Conservation (phyloP, 495 filamentous ascomycete genomes). For the Trichoderma virens region DNA sequence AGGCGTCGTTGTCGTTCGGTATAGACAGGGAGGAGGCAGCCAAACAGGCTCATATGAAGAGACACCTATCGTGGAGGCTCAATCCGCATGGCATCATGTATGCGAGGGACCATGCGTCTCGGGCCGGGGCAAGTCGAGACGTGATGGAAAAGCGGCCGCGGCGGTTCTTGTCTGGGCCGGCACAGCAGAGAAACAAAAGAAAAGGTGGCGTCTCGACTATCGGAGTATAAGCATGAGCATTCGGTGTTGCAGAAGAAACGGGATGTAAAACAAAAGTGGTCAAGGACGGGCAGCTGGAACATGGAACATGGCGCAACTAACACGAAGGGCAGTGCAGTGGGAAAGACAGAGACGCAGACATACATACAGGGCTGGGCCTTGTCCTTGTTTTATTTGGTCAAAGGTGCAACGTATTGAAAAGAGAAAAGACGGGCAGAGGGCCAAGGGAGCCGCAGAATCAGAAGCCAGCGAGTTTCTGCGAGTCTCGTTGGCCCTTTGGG, state of each 20-base stretch:
- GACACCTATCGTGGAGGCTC: background rate
- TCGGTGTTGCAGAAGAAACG: background rate
- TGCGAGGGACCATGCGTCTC: background rate
- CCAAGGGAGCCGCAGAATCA: conserved; percentile 5
- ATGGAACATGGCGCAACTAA: background rate
- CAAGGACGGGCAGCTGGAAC: background rate
- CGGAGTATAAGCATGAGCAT: background rate
- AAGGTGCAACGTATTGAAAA: background rate
- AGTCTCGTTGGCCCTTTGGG: background rate
- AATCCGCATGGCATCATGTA: conserved; percentile 6
- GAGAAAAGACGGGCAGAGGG: background rate
- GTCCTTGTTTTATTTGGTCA: background rate
- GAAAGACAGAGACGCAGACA: conserved; percentile 5
- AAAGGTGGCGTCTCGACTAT: background rate
- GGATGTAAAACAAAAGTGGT: background rate
- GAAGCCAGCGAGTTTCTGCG: background rate
- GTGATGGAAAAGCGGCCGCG: background rate
- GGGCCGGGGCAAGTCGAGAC: background rate
- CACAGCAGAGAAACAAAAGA: background rate
- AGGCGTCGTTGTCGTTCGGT: background rate
- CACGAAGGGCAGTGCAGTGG: conserved; percentile 3
- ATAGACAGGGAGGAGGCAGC: background rate
- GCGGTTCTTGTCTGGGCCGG: background rate
- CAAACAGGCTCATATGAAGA: background rate
- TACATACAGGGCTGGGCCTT: background rate